Conservation (phyloP, 164 flowering plant genomes). For the Dillenia suffruticosa region DNA sequence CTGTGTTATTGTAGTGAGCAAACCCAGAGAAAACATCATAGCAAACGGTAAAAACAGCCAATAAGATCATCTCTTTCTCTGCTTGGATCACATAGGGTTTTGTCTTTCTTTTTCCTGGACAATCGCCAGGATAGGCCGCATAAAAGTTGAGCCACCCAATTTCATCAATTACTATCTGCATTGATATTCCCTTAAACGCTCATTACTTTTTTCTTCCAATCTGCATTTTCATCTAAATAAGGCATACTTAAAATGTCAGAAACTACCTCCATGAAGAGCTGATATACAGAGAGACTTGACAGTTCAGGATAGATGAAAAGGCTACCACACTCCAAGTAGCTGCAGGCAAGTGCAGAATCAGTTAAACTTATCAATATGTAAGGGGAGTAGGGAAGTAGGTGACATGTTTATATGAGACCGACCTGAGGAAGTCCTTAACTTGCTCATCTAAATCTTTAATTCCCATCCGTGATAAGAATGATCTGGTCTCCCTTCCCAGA, state of each 20-base stretch:
- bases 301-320: slow-evolving; percentile 49
- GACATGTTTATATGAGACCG: background rate
- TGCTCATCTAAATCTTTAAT: slow-evolving; percentile 58
- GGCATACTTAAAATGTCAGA: background rate
- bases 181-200: background rate
- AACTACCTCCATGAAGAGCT: slow-evolving; percentile 63
- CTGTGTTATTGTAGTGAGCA: slow-evolving; percentile 46
- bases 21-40: slow-evolving; percentile 57
- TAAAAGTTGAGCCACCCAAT: slow-evolving; percentile 67
- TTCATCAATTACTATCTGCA: slow-evolving; percentile 62
- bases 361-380: background rate
- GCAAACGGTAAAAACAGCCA: slow-evolving; percentile 45
- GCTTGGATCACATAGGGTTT: slow-evolving; percentile 55
- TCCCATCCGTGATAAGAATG: slow-evolving; percentile 40
- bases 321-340: slow-evolving; percentile 66
- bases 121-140: slow-evolving; percentile 18
- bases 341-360: slow-evolving; percentile 23
- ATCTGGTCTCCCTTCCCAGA: slow-evolving; percentile 56
- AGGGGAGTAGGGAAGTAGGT: background rate
- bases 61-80: slow-evolving; percentile 55
- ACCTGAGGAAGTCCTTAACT: slow-evolving; percentile 58
- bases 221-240: too few relatives aligned
- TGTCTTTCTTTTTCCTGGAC: slow-evolving; percentile 31
- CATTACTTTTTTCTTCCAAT: too few relatives aligned
- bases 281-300: slow-evolving; percentile 41